Percentiles rank a stretch among this genome's conserved stretches.
phyloP scores from a whole-genome alignment of 139 green algal genomes.

The Trebouxia sp. region DNA sequence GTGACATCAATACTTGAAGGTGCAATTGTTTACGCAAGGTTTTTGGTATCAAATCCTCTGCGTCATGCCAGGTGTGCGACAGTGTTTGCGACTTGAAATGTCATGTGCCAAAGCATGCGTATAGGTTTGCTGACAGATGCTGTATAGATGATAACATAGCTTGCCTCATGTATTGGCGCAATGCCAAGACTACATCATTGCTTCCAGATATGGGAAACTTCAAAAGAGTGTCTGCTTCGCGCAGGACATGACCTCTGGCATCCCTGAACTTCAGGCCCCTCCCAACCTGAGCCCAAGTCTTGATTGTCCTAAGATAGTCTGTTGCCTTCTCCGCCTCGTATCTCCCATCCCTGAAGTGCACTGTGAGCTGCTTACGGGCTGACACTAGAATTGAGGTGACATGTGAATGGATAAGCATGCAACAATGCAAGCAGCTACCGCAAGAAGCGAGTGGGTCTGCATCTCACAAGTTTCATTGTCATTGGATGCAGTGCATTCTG shows the following conservation, averaged over 20 bases:
- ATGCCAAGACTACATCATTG: conserved; percentile 26
- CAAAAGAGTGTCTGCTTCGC: conserved; percentile 18
- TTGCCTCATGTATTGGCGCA: conserved; percentile 20
- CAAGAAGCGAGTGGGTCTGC: conserved; percentile 7
- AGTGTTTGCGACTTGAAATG: conserved; percentile 2
- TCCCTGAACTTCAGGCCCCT: conserved; percentile 22
- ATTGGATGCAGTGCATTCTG: conserved; percentile 16
- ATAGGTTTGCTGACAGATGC: conserved; percentile 10
- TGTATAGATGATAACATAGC: conserved; percentile 17
- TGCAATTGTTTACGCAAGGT: conserved; percentile 8
- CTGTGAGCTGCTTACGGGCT: too few relatives aligned
- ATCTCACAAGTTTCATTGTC: conserved; percentile 13
- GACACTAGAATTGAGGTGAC: conserved; percentile 24
- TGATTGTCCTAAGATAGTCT: conserved; percentile 26
- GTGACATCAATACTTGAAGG: conserved; percentile 12
- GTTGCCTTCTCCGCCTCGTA: conserved; percentile 14
- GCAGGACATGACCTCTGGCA: conserved; percentile 20
- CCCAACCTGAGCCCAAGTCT: conserved; percentile 12
- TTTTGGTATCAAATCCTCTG: conserved; percentile 16
- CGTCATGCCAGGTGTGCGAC: conserved; percentile 9
- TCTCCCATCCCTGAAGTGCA: conserved; percentile 18
- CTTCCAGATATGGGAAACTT: conserved; percentile 20
- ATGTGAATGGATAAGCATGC: conserved; percentile 21
- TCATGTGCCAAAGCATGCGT: conserved; percentile 20
- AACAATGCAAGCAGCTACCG: conserved; percentile 22